Evolutionary conservation across 2,329 filamentous ascomycete species (phyloP).

Genomic region (Aaosphaeria arxii): DNA sequence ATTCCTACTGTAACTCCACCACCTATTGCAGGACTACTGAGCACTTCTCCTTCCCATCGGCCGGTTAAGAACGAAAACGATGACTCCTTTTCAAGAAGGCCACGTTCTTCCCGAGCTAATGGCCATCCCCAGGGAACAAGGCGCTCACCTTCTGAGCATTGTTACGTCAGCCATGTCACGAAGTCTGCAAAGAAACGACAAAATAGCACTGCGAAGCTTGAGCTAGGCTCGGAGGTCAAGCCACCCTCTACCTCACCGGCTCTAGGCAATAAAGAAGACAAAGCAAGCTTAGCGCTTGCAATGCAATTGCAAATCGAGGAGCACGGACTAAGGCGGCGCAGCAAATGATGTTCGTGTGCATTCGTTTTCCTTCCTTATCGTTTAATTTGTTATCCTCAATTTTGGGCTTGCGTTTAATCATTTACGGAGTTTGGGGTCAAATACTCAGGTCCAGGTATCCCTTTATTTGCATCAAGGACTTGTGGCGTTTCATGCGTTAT

Average conservation of each 20-base stretch:
- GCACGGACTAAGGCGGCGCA: slow-evolving; percentile 25
- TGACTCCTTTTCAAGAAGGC: slow-evolving; percentile 7
- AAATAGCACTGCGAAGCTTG: slow-evolving; percentile 24
- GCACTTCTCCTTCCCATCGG: background rate
- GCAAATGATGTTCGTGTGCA: slow-evolving; percentile 9
- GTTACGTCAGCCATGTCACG: slow-evolving; percentile 23
- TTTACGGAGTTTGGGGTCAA: background rate
- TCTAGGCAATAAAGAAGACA: slow-evolving; percentile 16
- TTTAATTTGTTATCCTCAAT: background rate
- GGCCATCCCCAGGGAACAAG: slow-evolving; percentile 15
- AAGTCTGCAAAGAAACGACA: slow-evolving; percentile 25
- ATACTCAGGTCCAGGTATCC: background rate
- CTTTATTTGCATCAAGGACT: background rate
- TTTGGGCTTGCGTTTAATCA: background rate
- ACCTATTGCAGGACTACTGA: background rate
- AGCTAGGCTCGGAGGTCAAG: slow-evolving; percentile 11
- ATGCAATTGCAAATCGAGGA: slow-evolving; percentile 28
- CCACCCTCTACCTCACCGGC: slow-evolving; percentile 5
- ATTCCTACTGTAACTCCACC: background rate
- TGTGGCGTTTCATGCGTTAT: slow-evolving; percentile 10
- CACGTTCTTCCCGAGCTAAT: slow-evolving; percentile 5
- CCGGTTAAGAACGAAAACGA: background rate
- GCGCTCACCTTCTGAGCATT: slow-evolving; percentile 16
- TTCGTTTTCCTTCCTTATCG: slow-evolving; percentile 1
- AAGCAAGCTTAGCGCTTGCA: slow-evolving; percentile 26